Conservation (phyloP, 148 eudicot species). For the Rhododendron kiyosumense region DNA sequence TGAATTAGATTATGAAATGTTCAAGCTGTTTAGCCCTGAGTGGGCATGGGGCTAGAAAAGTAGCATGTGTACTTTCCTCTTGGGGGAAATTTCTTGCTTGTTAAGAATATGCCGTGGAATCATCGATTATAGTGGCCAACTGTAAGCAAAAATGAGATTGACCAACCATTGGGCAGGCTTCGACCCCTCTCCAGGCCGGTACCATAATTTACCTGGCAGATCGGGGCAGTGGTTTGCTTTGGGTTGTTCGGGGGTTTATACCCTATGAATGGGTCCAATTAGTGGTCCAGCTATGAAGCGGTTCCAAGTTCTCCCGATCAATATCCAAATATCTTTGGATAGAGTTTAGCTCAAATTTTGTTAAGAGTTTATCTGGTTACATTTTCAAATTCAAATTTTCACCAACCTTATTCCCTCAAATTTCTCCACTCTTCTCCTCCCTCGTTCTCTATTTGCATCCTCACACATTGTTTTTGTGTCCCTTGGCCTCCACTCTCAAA, state of each 20-base stretch:
- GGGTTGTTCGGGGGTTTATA: too few relatives aligned
- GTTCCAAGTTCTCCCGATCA: too few relatives aligned
- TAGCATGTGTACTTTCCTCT: not conserved
- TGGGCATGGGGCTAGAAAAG: not conserved
- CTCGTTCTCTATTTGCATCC: too few relatives aligned
- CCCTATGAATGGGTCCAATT: too few relatives aligned
- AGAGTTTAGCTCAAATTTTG: not conserved
- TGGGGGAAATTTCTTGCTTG: not conserved
- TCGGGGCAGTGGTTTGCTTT: too few relatives aligned
- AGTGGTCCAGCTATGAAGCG: too few relatives aligned
- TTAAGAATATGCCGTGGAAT: not conserved
- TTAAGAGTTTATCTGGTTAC: not conserved
- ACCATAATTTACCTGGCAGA: too few relatives aligned
- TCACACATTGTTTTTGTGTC: not conserved
- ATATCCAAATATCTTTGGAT: too few relatives aligned
- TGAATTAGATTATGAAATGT: not conserved
- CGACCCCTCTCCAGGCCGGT: too few relatives aligned
- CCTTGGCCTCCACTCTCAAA: not conserved
- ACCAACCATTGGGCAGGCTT: too few relatives aligned
- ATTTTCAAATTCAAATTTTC: not conserved
- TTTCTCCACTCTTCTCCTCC: not conserved
- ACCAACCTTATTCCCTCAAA: not conserved
- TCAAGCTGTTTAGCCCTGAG: not conserved
- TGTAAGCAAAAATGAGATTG: not conserved
- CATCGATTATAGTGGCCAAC: not conserved